These are phyloP conservation scores for Colletotrichum sp. DNA, from an alignment of 2,329 filamentous ascomycete species.

Conservation along the genomic window DNA sequence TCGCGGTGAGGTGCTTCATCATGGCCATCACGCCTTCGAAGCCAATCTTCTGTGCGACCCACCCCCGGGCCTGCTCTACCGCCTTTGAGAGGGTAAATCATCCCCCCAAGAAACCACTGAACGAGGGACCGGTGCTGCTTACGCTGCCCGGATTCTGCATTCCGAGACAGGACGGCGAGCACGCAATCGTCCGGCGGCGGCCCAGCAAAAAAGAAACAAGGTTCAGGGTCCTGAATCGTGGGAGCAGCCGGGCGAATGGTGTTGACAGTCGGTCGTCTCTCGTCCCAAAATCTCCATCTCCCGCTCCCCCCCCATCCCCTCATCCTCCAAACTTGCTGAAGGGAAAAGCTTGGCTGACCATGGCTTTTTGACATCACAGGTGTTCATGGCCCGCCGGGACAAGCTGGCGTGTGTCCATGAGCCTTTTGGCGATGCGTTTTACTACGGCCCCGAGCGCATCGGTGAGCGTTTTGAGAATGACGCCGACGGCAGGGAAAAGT, in stretches of 20 bases:
- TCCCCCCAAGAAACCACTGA: not conserved
- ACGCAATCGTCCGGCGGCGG: not conserved
- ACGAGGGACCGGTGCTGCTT: not conserved
- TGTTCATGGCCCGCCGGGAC: constrained; percentile 94
- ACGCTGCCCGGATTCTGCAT: not conserved
- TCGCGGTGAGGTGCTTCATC: constrained; percentile 14
- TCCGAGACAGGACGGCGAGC: not conserved
- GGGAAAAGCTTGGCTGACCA: not conserved
- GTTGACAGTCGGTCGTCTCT: not conserved
- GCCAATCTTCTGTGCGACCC: constrained; percentile 90
- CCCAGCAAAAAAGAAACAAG: constrained; percentile 3
- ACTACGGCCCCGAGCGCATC: constrained; percentile 91
- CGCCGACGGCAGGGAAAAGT: constrained; percentile 55
- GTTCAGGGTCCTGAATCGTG: constrained; percentile 17
- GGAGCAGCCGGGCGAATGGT: not conserved
- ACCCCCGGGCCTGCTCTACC: constrained; percentile 93
- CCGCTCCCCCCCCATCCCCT: not conserved
- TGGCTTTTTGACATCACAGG: constrained; percentile 52
- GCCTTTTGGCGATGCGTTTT: constrained; percentile 96
- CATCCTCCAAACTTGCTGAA: not conserved
- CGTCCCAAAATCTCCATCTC: not conserved
- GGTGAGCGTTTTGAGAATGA: constrained; percentile 80
- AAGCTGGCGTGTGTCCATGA: constrained; percentile 87
- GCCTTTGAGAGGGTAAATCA: constrained; percentile 87
- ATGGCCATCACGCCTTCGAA: constrained; percentile 63